A percentile compares a stretch with the other conserved stretches of the same genome.
Evolutionary conservation across 306 rosid genomes (phyloP).

Genomic region (Pachyrhizus erosus): DNA sequence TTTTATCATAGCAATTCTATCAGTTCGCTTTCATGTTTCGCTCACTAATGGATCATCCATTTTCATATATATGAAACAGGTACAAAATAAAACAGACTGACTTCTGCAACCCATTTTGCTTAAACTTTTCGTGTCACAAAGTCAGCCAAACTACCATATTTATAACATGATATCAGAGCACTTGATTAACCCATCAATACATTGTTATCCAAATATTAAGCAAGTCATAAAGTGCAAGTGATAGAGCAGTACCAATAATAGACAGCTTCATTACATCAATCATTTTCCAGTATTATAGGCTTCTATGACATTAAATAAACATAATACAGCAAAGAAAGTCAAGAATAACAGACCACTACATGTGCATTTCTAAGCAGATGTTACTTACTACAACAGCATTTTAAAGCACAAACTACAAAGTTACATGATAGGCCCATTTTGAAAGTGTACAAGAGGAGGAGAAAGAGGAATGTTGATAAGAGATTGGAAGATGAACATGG

Average conservation of each 20-base stretch:
- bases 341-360: not conserved
- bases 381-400: not conserved
- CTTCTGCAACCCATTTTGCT: not conserved
- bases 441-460: no score
- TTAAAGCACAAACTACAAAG: not conserved
- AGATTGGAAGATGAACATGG: no score
- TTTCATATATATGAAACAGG: not conserved
- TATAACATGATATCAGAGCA: not conserved
- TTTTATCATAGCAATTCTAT: not conserved
- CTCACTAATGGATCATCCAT: not conserved
- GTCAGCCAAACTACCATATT: not conserved
- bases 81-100: not conserved
- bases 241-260: not conserved
- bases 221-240: not conserved
- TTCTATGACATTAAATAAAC: not conserved
- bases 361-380: not conserved
- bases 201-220: not conserved
- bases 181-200: not conserved
- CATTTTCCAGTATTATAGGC: not conserved
- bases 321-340: not conserved
- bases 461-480: no score
- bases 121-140: not conserved
- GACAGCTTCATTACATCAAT: not conserved
- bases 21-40: not conserved
- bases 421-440: not conserved